Conservation (phyloP, 352 stramenopile species). For the Blastocystis sp. region DNA sequence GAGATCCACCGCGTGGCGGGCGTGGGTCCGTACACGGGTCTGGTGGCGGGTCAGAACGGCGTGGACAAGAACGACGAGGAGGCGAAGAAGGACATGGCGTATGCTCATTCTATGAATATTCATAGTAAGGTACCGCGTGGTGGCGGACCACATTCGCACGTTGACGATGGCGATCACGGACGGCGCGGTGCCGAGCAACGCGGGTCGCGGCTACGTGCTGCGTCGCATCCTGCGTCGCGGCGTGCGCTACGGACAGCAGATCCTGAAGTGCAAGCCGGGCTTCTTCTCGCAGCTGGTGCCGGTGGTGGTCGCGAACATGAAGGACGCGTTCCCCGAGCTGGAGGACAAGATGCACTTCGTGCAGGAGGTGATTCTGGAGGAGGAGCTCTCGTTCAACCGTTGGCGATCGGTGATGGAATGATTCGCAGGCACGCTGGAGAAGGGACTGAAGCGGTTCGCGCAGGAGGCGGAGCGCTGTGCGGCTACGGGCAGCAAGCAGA, state of each 20-base stretch:
- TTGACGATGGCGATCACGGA: constrained; percentile 93
- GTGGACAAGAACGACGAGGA: constrained; percentile 69
- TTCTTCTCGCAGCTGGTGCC: constrained; percentile 87
- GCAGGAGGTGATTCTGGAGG: constrained; percentile 86
- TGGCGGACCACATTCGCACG: constrained; percentile 93
- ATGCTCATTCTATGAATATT: constrained; percentile 57
- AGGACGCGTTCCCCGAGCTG: constrained; percentile 87
- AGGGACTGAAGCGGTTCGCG: constrained; percentile 75
- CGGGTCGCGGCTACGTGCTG: constrained; percentile 92
- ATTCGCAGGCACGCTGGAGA: constrained; percentile 65
- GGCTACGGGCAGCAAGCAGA: constrained; percentile 59
- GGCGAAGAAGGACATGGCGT: constrained; percentile 73
- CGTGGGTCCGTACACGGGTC: constrained; percentile 68
- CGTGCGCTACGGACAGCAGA: constrained; percentile 91
- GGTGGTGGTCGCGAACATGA: constrained; percentile 78
- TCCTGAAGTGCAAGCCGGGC: constrained; percentile 81
- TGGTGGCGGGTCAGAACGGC: constrained; percentile 64
- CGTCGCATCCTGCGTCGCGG: constrained; percentile 89
- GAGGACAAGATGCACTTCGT: constrained; percentile 74
- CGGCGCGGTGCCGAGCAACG: constrained; percentile 86
- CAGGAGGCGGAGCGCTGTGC: constrained; percentile 68
- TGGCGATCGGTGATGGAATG: background rate
- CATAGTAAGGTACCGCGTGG: constrained; percentile 76
- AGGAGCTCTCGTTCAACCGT: constrained; percentile 84
- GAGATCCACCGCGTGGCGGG: constrained; percentile 76